These are phyloP conservation scores for Serpula lacrymans DNA, from an alignment of 768 basidiomycete genomes.

Conservation along the genomic window DNA sequence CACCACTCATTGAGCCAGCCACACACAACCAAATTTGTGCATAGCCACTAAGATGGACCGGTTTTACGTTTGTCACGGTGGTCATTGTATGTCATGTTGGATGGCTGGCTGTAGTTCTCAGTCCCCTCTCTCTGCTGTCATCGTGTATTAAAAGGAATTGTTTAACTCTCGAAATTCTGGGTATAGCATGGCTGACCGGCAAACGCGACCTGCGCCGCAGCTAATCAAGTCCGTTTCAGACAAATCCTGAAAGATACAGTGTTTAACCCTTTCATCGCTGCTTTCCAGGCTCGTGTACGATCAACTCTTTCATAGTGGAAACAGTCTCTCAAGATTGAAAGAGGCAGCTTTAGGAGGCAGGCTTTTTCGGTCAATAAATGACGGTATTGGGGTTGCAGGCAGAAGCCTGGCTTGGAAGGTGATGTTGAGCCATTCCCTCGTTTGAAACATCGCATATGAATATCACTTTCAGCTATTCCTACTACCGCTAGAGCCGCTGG, in stretches of 20 bases:
- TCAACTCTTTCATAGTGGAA: slow-evolving; percentile 48
- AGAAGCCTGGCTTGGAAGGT: slow-evolving; percentile 89
- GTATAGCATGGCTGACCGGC: slow-evolving; percentile 21
- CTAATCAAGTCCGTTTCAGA: slow-evolving; percentile 21
- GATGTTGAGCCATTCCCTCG: slow-evolving; percentile 16
- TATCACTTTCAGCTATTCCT: slow-evolving; percentile 64
- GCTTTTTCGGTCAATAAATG: slow-evolving; percentile 43
- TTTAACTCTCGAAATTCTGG: slow-evolving; percentile 1
- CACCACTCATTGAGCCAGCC: too few relatives aligned
- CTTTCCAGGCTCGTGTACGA: slow-evolving; percentile 38
- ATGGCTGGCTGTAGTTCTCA: too few relatives aligned
- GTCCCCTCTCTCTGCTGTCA: too few relatives aligned
- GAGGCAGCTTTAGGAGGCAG: slow-evolving; percentile 64
- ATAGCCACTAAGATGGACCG: too few relatives aligned
- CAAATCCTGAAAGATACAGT: not conserved
- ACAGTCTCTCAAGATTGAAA: slow-evolving; percentile 59
- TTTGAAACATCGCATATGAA: slow-evolving; percentile 15
- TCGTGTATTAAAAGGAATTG: too few relatives aligned
- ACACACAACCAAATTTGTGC: too few relatives aligned
- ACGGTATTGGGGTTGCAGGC: slow-evolving; percentile 54
- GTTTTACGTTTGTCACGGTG: too few relatives aligned
- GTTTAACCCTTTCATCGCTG: slow-evolving; percentile 6
- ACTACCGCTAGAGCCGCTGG: slow-evolving; percentile 57
- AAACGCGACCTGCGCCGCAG: slow-evolving; percentile 18
- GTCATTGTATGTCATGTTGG: too few relatives aligned